phyloP scores from a whole-genome alignment of 345 rosid genomes.

The Salix purpurea region DNA sequence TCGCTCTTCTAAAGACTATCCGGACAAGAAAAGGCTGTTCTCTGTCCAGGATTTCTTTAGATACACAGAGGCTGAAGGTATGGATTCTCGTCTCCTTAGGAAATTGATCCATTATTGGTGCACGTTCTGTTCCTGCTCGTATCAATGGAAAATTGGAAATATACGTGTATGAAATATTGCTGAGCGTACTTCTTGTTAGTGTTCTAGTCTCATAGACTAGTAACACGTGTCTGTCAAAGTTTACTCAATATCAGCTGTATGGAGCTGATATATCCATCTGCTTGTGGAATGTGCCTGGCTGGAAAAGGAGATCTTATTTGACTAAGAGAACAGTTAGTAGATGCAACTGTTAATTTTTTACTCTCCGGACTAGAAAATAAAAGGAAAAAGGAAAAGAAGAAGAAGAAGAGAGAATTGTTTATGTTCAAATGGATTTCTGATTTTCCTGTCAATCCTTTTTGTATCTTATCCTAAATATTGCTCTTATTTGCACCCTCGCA shows the following conservation, averaged over 20 bases:
- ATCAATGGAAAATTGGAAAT: not conserved
- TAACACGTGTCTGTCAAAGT: not conserved
- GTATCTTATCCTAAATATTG: not conserved
- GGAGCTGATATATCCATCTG: not conserved
- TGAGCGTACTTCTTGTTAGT: not conserved
- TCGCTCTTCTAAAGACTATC: slow-evolving; percentile 70
- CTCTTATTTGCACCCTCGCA: slow-evolving; percentile 9
- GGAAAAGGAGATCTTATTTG: not conserved
- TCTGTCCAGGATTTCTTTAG: slow-evolving; percentile 99
- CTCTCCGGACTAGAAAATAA: not conserved
- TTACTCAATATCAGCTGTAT: not conserved
- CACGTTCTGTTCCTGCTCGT: not conserved
- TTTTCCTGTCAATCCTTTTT: not conserved
- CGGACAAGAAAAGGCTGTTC: slow-evolving; percentile 87
- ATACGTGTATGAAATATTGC: not conserved
- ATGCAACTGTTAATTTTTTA: not conserved
- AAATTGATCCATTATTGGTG: slow-evolving; percentile 2
- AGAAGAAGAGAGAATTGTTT: not conserved
- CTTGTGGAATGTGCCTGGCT: not conserved
- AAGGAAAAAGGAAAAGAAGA: too few relatives aligned
- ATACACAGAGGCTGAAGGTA: slow-evolving; percentile 98
- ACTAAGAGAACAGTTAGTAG: not conserved
- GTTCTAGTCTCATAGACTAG: not conserved
- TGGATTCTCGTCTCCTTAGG: slow-evolving; percentile 15
- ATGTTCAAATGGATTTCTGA: not conserved